Conservation (phyloP, 163 green algal genomes). For the Scenedesmus sp. region DNA sequence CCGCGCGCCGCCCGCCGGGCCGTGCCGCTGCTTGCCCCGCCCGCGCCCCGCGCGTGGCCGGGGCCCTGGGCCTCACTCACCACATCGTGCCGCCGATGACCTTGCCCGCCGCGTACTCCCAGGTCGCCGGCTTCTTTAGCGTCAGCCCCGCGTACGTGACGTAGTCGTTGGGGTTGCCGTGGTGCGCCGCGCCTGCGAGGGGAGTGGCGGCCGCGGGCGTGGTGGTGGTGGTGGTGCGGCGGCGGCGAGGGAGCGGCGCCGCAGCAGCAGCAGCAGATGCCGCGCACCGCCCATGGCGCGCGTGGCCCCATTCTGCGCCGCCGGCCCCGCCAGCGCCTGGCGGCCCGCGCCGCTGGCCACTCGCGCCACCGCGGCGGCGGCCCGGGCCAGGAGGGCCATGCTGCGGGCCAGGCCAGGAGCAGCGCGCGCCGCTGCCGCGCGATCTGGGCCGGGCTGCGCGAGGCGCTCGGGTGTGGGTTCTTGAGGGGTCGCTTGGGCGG, state of each 20-base stretch:
- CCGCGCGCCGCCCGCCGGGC: no score
- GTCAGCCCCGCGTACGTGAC: conserved; percentile 46
- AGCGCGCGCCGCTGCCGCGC: no score
- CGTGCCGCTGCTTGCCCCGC: no score
- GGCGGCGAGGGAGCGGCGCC: background rate
- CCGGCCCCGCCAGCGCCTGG: conserved; percentile 25
- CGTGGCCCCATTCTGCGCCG: no score
- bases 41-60: no score
- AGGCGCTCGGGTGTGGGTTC: no score
- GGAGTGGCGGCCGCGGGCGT: no score
- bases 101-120: conserved; percentile 41
- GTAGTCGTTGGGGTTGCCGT: conserved; percentile 24
- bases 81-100: conserved; percentile 40
- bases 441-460: no score
- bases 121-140: conserved; percentile 25
- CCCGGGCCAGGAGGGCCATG: conserved; percentile 32
- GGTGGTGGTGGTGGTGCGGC: no score
- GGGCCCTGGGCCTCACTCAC: no score
- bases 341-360: background rate
- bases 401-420: no score
- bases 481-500: no score
- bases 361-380: conserved; percentile 29
- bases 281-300: conserved; percentile 40
- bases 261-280: conserved; percentile 10
- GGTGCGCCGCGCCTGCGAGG: conserved; percentile 27